Evolutionary conservation across 177 flowering plant genomes (phyloP).

Genomic region (Vitis hybrid): DNA sequence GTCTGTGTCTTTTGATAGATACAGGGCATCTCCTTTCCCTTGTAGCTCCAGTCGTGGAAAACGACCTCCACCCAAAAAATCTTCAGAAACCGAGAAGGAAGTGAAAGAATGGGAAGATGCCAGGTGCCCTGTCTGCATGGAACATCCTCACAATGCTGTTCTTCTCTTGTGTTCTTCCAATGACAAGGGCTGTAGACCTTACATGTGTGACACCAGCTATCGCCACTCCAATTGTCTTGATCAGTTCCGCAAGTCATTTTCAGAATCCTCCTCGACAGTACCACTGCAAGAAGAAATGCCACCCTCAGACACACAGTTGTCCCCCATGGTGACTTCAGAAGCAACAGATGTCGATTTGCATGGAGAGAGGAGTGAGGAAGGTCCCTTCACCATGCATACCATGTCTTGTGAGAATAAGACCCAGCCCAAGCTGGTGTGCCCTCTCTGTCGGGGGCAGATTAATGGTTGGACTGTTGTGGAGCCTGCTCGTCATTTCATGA

Average conservation of each 20-base stretch:
- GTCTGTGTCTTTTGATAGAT: slow-evolving; percentile 52
- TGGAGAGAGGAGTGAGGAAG: slow-evolving; percentile 33
- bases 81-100: slow-evolving; percentile 37
- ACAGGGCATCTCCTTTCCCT: slow-evolving; percentile 58
- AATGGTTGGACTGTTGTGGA: slow-evolving; percentile 73
- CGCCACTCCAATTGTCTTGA: slow-evolving; percentile 95
- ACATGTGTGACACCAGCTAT: slow-evolving; percentile 92
- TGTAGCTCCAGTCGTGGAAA: slow-evolving; percentile 55
- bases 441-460: slow-evolving; percentile 79
- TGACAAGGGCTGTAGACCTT: slow-evolving; percentile 84
- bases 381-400: neutral
- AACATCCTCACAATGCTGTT: slow-evolving; percentile 93
- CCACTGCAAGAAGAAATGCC: slow-evolving; percentile 28
- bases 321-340: slow-evolving; percentile 17
- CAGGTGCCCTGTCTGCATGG: slow-evolving; percentile 94
- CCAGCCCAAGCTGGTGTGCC: slow-evolving; percentile 55
- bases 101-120: slow-evolving; percentile 93
- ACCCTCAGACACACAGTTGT: slow-evolving; percentile 4
- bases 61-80: slow-evolving; percentile 30
- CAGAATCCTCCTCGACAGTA: slow-evolving; percentile 27
- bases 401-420: slow-evolving; percentile 31
- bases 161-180: slow-evolving; percentile 77
- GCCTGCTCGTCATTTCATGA: slow-evolving; percentile 81
- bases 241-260: slow-evolving; percentile 69
- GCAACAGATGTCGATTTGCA: slow-evolving; percentile 13